phyloP scores from a whole-genome alignment of 768 basidiomycete genomes.

The Serendipita sp. region DNA sequence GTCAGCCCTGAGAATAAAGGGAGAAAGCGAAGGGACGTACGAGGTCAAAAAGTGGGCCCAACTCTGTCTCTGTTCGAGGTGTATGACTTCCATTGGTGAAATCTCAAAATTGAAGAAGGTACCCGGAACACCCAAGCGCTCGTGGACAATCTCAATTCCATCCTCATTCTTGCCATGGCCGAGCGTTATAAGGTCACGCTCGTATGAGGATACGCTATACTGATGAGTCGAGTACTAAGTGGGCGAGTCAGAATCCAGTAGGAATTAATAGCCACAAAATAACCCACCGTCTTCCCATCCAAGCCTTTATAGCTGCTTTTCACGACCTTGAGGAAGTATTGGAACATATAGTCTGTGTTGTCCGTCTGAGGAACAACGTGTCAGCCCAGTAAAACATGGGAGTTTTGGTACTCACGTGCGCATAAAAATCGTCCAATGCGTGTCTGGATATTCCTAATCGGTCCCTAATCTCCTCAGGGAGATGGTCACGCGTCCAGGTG shows the following conservation, averaged over 20 bases:
- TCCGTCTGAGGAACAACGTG: slow-evolving; percentile 34
- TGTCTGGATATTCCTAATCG: slow-evolving; percentile 57
- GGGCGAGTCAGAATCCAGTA: slow-evolving; percentile 6
- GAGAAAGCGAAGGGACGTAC: slow-evolving; percentile 31
- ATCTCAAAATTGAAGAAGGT: slow-evolving; percentile 93
- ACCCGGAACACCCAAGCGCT: slow-evolving; percentile 25
- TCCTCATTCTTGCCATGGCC: slow-evolving; percentile 38
- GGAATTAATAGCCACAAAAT: neutral
- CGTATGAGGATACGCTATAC: slow-evolving; percentile 92
- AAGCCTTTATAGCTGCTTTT: slow-evolving; percentile 87
- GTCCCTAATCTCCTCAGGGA: slow-evolving; percentile 26
- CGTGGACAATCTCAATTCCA: slow-evolving; percentile 62
- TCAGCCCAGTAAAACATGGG: neutral
- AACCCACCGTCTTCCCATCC: slow-evolving; percentile 49
- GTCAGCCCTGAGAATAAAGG: neutral
- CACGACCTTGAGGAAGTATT: slow-evolving; percentile 98
- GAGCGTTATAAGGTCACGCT: slow-evolving; percentile 69
- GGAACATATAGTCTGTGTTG: slow-evolving; percentile 86
- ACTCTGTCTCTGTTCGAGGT: slow-evolving; percentile 79
- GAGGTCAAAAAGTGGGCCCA: slow-evolving; percentile 98
- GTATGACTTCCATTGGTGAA: slow-evolving; percentile 88
- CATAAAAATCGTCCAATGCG: slow-evolving; percentile 58
- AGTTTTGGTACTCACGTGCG: slow-evolving; percentile 28
- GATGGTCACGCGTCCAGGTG: slow-evolving; percentile 4
- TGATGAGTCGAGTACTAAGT: slow-evolving; percentile 73